Evolutionary conservation across 805 yeast species (phyloP), one percentile per base, ranked within the genome.

Genomic region (Ogataea kodamae): DNA sequence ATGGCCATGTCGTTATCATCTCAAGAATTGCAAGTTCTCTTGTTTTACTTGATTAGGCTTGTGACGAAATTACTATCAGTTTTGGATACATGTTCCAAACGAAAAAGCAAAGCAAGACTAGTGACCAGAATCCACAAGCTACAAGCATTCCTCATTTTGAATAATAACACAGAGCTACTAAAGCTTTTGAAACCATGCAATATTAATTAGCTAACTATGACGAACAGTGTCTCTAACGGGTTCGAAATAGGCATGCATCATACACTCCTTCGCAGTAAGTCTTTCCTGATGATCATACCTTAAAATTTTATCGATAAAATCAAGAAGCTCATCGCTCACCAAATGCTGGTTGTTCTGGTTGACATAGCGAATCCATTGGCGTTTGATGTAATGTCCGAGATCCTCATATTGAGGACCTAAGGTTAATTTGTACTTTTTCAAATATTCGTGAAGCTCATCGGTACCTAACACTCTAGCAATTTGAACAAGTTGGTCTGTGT

Each of bases 211-310:
- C 28, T 22, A 32, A 18, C 21, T 27, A 18, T 22, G 36, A 18
- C 22, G 21, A 10, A 33, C 22, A n/a, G 15, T 13, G 11, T 49
- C 40, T 38, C 61, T 45, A 19, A 58, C 50, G 2, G 51, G 49
- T 12, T 58, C 51, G 31, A 65, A 65, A 48, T 62, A 72, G 3
- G 67, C 59, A 62, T 87, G 95, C 9, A 62, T 75, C 82, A 87
- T 78, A 17, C 96, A 92, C 57, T 89, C 95, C 57, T 72, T 74
- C 1, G 96, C 96, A 5, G 96, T 86, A 28, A 86, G 70, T 56
- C 96, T 73, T 55, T 81, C 82, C 55, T 84, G 87, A 58, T 89
- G 96, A 56, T 89, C 96, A 54, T 85, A 88, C 40, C 84, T 73
- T 48, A 88, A 67, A 42, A 89, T 65, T 49, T 78, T 74, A 57